Conservation (phyloP, 1,284 basidiomycete genomes). For the Leccinum variabile region DNA sequence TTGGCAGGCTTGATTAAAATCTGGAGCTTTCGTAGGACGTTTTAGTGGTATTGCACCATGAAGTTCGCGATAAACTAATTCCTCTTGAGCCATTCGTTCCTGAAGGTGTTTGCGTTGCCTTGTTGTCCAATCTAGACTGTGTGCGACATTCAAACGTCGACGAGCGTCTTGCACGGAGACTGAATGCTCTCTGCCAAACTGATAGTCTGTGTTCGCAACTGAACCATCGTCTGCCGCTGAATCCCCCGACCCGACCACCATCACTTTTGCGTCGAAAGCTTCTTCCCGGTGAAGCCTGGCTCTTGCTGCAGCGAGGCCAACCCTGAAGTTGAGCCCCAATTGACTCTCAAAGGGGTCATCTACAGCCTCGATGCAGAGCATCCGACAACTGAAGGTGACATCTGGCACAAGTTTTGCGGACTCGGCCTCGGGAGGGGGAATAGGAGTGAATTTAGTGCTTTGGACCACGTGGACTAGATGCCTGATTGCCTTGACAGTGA, state of each 20-base stretch:
- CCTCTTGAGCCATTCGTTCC: constrained; percentile 32
- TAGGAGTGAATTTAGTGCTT: constrained; percentile 46
- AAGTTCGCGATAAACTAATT: constrained; percentile 40
- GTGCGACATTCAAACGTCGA: constrained; percentile 69
- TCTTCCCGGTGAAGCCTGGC: constrained; percentile 78
- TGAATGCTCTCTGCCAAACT: constrained; percentile 62
- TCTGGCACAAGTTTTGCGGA: constrained; percentile 71
- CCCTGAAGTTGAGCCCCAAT: constrained; percentile 77
- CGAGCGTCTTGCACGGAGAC: constrained; percentile 75
- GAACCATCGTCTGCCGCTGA: constrained; percentile 22
- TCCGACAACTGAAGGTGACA: constrained; percentile 60
- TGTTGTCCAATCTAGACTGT: constrained; percentile 79
- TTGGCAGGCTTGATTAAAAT: constrained; percentile 33
- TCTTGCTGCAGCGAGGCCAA: constrained; percentile 75
- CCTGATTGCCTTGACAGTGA: constrained; percentile 66
- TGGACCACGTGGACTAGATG: constrained; percentile 58
- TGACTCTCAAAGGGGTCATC: constrained; percentile 88
- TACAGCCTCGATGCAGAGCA: constrained; percentile 75
- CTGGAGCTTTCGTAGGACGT: constrained; percentile 31
- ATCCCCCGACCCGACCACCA: constrained; percentile 52
- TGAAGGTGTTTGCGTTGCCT: constrained; percentile 45
- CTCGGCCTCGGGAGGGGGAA: constrained; percentile 63
- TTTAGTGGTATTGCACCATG: constrained; percentile 29
- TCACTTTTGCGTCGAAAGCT: constrained; percentile 79
- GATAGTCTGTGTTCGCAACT: constrained; percentile 41